Conservation (phyloP, 2,329 filamentous ascomycete genomes). For the Thermoascus crustaceus region DNA sequence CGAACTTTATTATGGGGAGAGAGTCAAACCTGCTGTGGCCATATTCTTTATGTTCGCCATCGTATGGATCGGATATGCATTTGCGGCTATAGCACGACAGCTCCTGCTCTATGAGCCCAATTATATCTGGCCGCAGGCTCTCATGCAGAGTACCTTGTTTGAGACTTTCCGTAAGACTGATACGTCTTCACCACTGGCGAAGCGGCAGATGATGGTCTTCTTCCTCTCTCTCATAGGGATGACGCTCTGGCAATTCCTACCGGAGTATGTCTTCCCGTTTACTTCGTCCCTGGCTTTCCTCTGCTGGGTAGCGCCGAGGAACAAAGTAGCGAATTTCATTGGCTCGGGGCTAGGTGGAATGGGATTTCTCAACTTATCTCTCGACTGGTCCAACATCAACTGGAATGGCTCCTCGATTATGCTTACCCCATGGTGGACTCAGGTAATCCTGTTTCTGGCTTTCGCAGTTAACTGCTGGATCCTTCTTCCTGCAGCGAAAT, state of each 20-base stretch:
- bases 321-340: conserved; percentile 52
- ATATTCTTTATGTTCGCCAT: conserved; percentile 55
- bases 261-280: conserved; percentile 54
- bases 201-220: conserved; percentile 50
- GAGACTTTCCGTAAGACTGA: conserved; percentile 45
- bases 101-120: conserved; percentile 52
- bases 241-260: conserved; percentile 54
- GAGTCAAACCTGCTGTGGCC: conserved; percentile 45
- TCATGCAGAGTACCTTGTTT: conserved; percentile 52
- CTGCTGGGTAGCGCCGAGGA: conserved; percentile 56
- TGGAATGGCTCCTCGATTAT: conserved; percentile 41
- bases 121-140: conserved; percentile 47
- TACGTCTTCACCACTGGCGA: conserved; percentile 41
- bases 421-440: conserved; percentile 53
- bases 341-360: conserved; percentile 55
- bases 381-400: conserved; percentile 56
- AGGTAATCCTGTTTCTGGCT: conserved; percentile 49
- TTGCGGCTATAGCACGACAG: conserved; percentile 50
- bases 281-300: conserved; percentile 53
- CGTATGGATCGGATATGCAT: conserved; percentile 52
- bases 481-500: conserved; percentile 51
- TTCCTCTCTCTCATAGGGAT: conserved; percentile 46
- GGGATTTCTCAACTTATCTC: conserved; percentile 51
- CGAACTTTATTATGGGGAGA: conserved; percentile 49
- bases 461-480: conserved; percentile 53